Evolutionary conservation across 2,329 filamentous ascomycete species (phyloP), one percentile per base, ranked within the genome.

Genomic region (Aspergillus sergii): DNA sequence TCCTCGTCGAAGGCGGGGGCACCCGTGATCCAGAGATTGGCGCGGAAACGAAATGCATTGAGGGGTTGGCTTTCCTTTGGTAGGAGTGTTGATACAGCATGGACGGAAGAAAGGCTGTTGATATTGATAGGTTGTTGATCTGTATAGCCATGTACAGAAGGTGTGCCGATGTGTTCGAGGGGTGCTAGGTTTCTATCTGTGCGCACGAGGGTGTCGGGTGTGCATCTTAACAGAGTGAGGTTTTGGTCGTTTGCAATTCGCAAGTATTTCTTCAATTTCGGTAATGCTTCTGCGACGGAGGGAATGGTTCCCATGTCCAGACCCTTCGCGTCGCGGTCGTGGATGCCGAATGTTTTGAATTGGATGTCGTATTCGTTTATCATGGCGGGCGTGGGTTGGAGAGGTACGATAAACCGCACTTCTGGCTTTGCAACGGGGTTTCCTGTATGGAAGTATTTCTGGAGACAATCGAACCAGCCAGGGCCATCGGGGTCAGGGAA

Each of bases 71-170:
- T 71, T 43, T 71, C 68, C 0, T 41, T 14, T 2, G 68, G 68
- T 9, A 71, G 67, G 10, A 69, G 66, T 6, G 56, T 43, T 2
- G 68, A 71, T 16, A 67, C 66, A 11, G 68, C 60, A 28, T 71
- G 67, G 5, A 69, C 67, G 0, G 68, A 71, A 5, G 68, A 64
- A 12, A 71, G 16, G 58, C 63, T 71, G 55, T 68, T 69, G 28
- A 71, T 66, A 46, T 71, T 64, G 58, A 71, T 53, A 1, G 68
- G 68, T 36, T 71, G 68, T 30, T 71, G 68, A 36, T 71, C 68
- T 14, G 68, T 71, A 60, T 71, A 71, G 36, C 67, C 68, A 36
- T 71, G 68, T 2, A 69, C 51, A 14, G 68, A 63, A 0, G 66
- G 67, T 12, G 68, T 61, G 26, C 68, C 68, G 51, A 71, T 71